These are phyloP conservation scores for Neocatenulostroma microsporum DNA, from an alignment of 2,329 filamentous ascomycete genomes.

Conservation along the genomic window DNA sequence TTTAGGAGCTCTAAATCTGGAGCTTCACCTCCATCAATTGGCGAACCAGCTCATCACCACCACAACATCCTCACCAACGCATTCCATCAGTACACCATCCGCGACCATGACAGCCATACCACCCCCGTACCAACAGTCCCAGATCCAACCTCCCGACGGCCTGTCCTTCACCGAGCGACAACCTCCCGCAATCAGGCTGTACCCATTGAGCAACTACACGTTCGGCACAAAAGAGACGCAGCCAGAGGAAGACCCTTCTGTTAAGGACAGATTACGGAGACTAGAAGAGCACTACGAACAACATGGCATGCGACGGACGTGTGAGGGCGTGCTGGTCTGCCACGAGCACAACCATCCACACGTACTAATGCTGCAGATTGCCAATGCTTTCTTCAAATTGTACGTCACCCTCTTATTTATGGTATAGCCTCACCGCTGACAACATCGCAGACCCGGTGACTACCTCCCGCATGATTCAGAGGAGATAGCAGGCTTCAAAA, in stretches of 20 bases:
- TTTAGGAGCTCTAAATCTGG: too few species aligned
- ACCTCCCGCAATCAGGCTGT: constrained; percentile 61
- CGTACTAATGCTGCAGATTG: constrained; percentile 98
- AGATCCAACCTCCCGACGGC: constrained; percentile 16
- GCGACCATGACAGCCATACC: constrained; percentile 25
- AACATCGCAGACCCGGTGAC: too few species aligned
- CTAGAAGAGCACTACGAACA: constrained; percentile 87
- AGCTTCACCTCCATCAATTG: too few species aligned
- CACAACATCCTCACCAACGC: too few species aligned
- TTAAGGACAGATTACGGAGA: constrained; percentile 82
- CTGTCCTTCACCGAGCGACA: constrained; percentile 81
- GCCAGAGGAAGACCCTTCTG: constrained; percentile 93
- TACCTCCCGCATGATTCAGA: too few species aligned
- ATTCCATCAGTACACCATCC: too few species aligned
- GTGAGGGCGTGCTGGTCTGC: constrained; percentile 93
- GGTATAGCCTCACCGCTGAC: too few species aligned
- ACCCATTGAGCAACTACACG: constrained; percentile 91
- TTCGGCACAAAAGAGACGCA: constrained; percentile 98
- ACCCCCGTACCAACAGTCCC: constrained; percentile 19
- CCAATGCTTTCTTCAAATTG: constrained; percentile 98
- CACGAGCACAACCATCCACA: constrained; percentile 99
- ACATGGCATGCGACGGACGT: constrained; percentile 94
- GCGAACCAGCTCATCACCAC: too few species aligned
- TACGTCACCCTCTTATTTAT: constrained; percentile 33
- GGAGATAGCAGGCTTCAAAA: constrained; percentile 91